A percentile compares a stretch with the other conserved stretches of the same genome.
phyloP scores from a whole-genome alignment of 2,329 filamentous ascomycete species.

The Colletotrichum brevisporum region DNA sequence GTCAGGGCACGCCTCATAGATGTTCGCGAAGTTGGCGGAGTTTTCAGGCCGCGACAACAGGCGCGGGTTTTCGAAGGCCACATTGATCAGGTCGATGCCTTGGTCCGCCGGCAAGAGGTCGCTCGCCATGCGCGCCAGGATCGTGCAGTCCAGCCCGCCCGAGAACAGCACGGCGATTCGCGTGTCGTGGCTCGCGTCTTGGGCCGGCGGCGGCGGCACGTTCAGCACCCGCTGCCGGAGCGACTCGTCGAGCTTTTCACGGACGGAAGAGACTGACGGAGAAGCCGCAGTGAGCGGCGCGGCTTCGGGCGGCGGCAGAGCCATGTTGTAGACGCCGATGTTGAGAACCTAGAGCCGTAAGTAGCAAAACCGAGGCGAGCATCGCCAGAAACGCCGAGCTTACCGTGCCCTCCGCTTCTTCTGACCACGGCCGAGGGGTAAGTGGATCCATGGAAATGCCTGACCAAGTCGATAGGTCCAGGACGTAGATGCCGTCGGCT shows the following conservation, averaged over 20 bases:
- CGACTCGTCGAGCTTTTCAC: conserved; percentile 70
- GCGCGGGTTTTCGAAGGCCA: conserved; percentile 95
- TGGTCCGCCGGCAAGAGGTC: conserved; percentile 79
- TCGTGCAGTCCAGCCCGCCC: conserved; percentile 91
- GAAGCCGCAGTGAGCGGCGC: conserved; percentile 51
- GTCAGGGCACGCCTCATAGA: conserved; percentile 91
- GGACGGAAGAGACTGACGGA: conserved; percentile 66
- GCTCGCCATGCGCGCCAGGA: conserved; percentile 85
- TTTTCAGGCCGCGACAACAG: conserved; percentile 66
- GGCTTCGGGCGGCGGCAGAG: conserved; percentile 54
- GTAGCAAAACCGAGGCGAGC: conserved; percentile 50
- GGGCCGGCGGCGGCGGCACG: conserved; percentile 71
- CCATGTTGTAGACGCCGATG: conserved; percentile 67
- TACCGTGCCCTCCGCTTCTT: conserved; percentile 55
- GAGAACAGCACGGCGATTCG: conserved; percentile 90
- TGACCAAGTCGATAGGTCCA: conserved; percentile 63
- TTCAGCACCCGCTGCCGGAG: conserved; percentile 74
- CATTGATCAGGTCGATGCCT: conserved; percentile 89
- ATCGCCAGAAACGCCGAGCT: conserved; percentile 53
- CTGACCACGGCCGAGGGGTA: conserved; percentile 48
- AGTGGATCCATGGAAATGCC: background rate
- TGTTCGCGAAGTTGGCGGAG: conserved; percentile 48
- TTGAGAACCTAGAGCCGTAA: conserved; percentile 66
- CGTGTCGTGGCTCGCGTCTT: conserved; percentile 52
- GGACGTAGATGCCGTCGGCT: conserved; percentile 83